Percentiles rank a stretch among this genome's conserved stretches.
phyloP scores from a whole-genome alignment of 768 basidiomycete species.

The Termitomyces heimii region DNA sequence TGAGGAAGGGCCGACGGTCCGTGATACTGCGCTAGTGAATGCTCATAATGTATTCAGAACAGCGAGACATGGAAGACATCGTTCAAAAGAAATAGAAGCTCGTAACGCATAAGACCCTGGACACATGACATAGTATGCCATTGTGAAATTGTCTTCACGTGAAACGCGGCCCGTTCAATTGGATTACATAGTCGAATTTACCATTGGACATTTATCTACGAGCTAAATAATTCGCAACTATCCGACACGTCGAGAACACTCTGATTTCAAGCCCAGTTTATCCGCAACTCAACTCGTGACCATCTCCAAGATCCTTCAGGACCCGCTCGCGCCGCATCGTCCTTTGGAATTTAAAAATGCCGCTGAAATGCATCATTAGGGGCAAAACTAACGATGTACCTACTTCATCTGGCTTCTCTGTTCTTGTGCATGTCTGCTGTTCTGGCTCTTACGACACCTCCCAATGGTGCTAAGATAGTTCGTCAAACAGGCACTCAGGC shows the following conservation, averaged over 20 bases:
- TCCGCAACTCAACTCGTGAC: conserved; percentile 7
- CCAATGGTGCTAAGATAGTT: conserved; percentile 21
- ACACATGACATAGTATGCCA: background rate
- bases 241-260: background rate
- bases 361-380: background rate
- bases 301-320: background rate
- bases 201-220: background rate
- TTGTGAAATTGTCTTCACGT: background rate
- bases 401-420: conserved; percentile 7
- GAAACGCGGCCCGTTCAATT: background rate
- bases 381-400: background rate
- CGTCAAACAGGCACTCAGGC: conserved; percentile 16
- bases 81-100: background rate
- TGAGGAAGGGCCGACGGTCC: background rate
- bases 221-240: background rate
- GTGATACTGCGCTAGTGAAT: background rate
- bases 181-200: background rate
- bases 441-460: conserved; percentile 15
- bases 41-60: background rate
- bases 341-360: background rate
- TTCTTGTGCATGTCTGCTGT: conserved; percentile 10
- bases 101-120: background rate
- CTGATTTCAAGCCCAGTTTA: background rate
- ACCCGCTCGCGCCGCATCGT: background rate
- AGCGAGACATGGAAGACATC: background rate